Base-by-base conservation (phyloP, 495 filamentous ascomycete genomes). In the Hypomontagnella submonticulosa region DNA sequence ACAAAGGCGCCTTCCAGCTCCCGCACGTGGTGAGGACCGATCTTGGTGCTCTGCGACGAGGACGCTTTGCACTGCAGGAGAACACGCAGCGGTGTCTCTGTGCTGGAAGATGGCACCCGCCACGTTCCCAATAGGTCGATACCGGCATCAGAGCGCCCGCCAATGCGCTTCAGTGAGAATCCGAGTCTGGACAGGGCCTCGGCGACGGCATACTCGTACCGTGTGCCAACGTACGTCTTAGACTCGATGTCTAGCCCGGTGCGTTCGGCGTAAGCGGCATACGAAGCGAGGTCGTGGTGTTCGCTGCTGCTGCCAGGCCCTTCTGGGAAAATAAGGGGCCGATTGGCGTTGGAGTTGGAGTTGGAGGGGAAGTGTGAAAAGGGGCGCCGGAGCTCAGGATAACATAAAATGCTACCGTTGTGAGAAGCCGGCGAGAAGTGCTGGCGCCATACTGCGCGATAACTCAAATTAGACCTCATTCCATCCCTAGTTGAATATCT, bases 101-200 rank as follows among this genome's bases (percentile, higher is more conserved):
- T 50, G 71, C 67, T 42, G 60, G 71, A 36, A 4, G 80, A 76
- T 8, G 88, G 87, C 5, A 92, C 75, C 10, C 80, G 75, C 94
- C 94, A 98, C 13, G 85, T 85, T 18, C 93, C 93, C 2, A 92
- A 77, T 0, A 97, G 84, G 73, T 98, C 94, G 71, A 96, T 90
- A 32, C 94, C 94, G 48, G 77, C 80, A 76, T 98, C 93, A 12
- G 84, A 85, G 23, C 79, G 80, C 36, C 90, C 89, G 64, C 95
- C 95, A 12, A 89, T 84, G 42, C 92, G 89, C 43, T 81, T 78
- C 4, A 97, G 84, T 27, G 71, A 69, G 78, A 98, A 90, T 37
- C 84, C 86, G 38, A 88, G 83, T 5, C 72, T 75, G 7, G 81
- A 71, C 0, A 97, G 87, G 12, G 85, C 79, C n/a, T 72, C 59